Evolutionary conservation across 192 early-diverging fungal species (phyloP).

Genomic region (Funneliformis geosporum): DNA sequence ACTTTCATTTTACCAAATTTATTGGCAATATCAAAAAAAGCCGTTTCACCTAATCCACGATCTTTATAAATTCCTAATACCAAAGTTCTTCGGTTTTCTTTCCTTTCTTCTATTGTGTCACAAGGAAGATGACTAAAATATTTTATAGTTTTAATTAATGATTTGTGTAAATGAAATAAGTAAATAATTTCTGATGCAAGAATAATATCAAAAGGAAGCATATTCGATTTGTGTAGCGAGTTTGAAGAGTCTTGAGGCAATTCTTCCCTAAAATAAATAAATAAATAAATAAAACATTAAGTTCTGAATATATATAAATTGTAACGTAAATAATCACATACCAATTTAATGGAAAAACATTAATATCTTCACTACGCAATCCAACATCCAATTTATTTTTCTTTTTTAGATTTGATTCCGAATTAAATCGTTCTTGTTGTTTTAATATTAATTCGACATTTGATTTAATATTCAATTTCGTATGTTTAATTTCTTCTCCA

Average conservation of each 20-base stretch:
- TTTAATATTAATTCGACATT: background rate
- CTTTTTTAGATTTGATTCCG: background rate
- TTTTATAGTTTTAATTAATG: background rate
- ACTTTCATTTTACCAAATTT: background rate
- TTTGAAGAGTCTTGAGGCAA: background rate
- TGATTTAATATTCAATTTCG: background rate
- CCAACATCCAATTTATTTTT: background rate
- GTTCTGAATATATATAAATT: background rate
- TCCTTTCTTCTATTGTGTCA: background rate
- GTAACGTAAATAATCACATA: background rate
- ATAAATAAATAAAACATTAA: background rate
- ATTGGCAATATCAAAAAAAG: constrained; percentile 8
- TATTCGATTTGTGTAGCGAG: background rate
- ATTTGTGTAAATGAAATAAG: background rate
- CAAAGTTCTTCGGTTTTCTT: background rate
- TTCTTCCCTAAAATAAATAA: background rate
- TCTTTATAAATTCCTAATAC: constrained; percentile 14
- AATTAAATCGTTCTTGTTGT: constrained; percentile 9
- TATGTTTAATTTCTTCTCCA: background rate
- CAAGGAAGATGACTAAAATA: background rate
- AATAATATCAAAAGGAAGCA: constrained; percentile 5
- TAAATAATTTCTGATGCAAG: constrained; percentile 15
- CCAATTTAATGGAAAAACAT: background rate
- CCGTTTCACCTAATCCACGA: background rate
- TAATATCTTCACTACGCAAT: background rate